These are phyloP conservation scores for Euphorbia lathyris DNA, from an alignment of 345 rosid genomes.

Conservation along the genomic window DNA sequence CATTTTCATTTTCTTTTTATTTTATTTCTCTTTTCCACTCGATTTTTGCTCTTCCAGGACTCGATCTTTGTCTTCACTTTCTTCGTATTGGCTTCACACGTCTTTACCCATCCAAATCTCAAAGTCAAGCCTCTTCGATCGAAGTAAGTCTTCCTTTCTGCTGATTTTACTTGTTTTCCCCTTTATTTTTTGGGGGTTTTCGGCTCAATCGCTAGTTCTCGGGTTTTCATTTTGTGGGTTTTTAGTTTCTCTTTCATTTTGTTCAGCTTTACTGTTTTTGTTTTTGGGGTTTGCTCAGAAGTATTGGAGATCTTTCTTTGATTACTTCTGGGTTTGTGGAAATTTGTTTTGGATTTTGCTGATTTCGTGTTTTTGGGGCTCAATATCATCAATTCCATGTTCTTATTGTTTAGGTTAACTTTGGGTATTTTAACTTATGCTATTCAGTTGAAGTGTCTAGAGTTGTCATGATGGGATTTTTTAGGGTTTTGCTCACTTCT, in stretches of 20 bases:
- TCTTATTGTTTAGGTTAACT: conserved; percentile 1
- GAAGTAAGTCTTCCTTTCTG: not conserved
- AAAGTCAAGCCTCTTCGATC: not conserved
- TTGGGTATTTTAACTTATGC: not conserved
- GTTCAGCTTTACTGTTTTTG: not conserved
- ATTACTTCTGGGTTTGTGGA: not conserved
- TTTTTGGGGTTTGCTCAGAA: not conserved
- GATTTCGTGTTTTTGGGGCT: not conserved
- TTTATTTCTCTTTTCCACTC: not conserved
- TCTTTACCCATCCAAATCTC: not conserved
- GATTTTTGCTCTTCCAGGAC: conserved; percentile 1
- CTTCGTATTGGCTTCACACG: not conserved
- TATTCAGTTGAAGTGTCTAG: not conserved
- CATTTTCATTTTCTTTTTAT: not conserved
- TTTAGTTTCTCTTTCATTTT: not conserved
- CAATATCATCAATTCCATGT: not conserved
- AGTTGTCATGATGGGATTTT: not conserved
- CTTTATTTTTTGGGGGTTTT: too few species aligned
- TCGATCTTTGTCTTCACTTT: conserved; percentile 3
- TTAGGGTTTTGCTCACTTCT: not conserved
- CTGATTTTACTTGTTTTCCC: not conserved
- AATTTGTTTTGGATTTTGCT: not conserved
- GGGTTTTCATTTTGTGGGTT: not conserved
- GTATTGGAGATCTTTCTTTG: not conserved
- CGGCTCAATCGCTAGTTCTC: not conserved